These are phyloP conservation scores for Phylloporus scabripes DNA, from an alignment of 768 basidiomycete species.

Conservation along the genomic window DNA sequence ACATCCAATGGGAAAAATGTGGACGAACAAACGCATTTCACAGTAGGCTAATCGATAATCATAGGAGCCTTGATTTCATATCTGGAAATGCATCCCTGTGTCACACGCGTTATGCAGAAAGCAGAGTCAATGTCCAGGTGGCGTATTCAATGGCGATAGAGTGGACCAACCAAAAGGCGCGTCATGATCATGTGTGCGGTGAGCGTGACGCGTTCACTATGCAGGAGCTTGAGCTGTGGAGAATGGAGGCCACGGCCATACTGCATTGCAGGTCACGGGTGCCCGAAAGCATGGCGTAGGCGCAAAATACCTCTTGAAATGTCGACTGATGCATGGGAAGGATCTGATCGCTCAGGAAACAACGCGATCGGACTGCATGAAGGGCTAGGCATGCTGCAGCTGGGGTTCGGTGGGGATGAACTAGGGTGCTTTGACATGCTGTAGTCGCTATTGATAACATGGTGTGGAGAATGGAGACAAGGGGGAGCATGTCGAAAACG, in stretches of 20 bases:
- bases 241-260: conserved; percentile 9
- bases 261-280: conserved; percentile 13
- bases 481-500: conserved; percentile 17
- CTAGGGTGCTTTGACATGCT: conserved; percentile 6
- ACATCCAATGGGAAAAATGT: conserved; percentile 7
- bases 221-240: conserved; percentile 6
- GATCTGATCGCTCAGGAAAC: conserved; percentile 15
- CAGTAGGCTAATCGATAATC: conserved; percentile 19
- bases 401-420: conserved; percentile 11
- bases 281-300: conserved; percentile 6
- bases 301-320: background rate
- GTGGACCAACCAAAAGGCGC: conserved; percentile 9
- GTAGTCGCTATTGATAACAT: conserved; percentile 12
- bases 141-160: conserved; percentile 18
- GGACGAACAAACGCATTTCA: conserved; percentile 10
- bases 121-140: conserved; percentile 6
- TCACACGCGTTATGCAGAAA: conserved; percentile 12
- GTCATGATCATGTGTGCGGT: conserved; percentile 8
- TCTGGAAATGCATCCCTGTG: conserved; percentile 17
- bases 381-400: background rate
- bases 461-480: conserved; percentile 16
- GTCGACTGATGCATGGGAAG: conserved; percentile 3
- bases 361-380: conserved; percentile 1
- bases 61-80: conserved; percentile 27
- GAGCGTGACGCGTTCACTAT: background rate